Evolutionary conservation across 352 stramenopile genomes (phyloP), one percentile per base, ranked within the genome.

Genomic region (Globisporangium perplexum): DNA sequence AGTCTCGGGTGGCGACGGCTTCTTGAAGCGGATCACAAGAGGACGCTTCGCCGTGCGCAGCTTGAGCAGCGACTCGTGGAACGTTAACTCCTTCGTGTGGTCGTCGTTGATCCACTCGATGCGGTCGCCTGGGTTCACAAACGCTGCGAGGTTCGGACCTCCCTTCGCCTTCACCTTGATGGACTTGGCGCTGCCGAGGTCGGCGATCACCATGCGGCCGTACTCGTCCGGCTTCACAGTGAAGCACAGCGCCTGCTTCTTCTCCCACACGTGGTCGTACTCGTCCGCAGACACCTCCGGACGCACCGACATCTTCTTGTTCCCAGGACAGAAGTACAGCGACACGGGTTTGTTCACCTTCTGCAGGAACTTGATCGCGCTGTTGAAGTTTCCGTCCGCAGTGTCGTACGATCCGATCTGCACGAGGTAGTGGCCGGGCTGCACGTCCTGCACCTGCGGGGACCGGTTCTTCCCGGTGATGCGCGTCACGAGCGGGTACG

Each of bases 401-500:
- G 84, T 95, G 60, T 81, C 88, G 61, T 95, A 95, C 28, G 59
- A 79, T 20, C 84, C 84, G 39, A 95, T 95, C 59, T 91, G 83
- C 44, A 95, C 82, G 10, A 95, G 77, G 43, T 92, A 95, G 51
- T 95, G 84, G 20, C 84, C 84, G 24, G 84, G 84, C 46, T 93
- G 81, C 33, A 95, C 83, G 56, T 95, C 84, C 50, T 93, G 77
- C 11, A 95, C 83, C 55, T 95, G 84, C 8, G 84, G 80, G 3
- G 84, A 95, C 14, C 84, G 78, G 65, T 93, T 93, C 65, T 95
- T 95, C 17, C 84, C 84, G 1, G 84, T 95, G 54, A 95, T 93
- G 17, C 84, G 74, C 61, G 84, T 95, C 38, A 95, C 84, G 12
- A 93, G 72, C 30, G 84, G 84, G 46, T 91, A 95, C 60, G 82